These are phyloP conservation scores for Chaetothyriales sp. DNA, from an alignment of 2,329 filamentous ascomycete species.

Conservation along the genomic window DNA sequence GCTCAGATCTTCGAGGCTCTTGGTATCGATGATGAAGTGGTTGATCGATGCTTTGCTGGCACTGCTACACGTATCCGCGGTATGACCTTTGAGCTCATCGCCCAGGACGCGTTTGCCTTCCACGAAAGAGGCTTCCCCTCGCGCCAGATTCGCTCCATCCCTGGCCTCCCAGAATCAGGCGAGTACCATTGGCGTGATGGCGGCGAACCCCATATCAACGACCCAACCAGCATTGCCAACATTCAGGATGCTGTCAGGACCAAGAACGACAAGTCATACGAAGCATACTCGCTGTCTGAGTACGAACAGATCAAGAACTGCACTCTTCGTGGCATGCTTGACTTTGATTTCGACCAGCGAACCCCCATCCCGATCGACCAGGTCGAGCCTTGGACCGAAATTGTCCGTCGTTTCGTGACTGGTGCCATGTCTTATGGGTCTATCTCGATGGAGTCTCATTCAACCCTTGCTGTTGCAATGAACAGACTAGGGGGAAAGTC, in stretches of 20 bases:
- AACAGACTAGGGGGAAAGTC: slow-evolving; percentile 93
- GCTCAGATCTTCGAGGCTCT: slow-evolving; percentile 96
- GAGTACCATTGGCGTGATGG: slow-evolving; percentile 98
- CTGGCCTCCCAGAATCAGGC: slow-evolving; percentile 76
- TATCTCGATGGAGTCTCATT: slow-evolving; percentile 97
- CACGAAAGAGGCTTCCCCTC: slow-evolving; percentile 87
- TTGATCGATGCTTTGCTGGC: slow-evolving; percentile 87
- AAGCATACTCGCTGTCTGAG: slow-evolving; percentile 82
- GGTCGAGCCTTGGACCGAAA: slow-evolving; percentile 96
- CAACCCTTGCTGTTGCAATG: slow-evolving; percentile 89
- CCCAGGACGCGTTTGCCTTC: slow-evolving; percentile 84
- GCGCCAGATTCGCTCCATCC: slow-evolving; percentile 57
- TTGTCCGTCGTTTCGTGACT: slow-evolving; percentile 89
- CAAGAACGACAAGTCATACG: slow-evolving; percentile 97
- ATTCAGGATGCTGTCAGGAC: slow-evolving; percentile 91
- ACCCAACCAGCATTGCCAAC: slow-evolving; percentile 86
- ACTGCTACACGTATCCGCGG: slow-evolving; percentile 90
- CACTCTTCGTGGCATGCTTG: slow-evolving; percentile 81
- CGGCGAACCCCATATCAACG: slow-evolving; percentile 88
- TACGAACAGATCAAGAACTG: slow-evolving; percentile 96
- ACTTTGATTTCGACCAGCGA: slow-evolving; percentile 86
- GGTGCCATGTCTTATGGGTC: slow-evolving; percentile 98
- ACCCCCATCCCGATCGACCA: slow-evolving; percentile 83
- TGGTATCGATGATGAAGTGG: slow-evolving; percentile 78
- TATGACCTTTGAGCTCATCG: slow-evolving; percentile 83